Base-by-base conservation (phyloP, 257 asterid species). In the Cruciata laevipes region DNA sequence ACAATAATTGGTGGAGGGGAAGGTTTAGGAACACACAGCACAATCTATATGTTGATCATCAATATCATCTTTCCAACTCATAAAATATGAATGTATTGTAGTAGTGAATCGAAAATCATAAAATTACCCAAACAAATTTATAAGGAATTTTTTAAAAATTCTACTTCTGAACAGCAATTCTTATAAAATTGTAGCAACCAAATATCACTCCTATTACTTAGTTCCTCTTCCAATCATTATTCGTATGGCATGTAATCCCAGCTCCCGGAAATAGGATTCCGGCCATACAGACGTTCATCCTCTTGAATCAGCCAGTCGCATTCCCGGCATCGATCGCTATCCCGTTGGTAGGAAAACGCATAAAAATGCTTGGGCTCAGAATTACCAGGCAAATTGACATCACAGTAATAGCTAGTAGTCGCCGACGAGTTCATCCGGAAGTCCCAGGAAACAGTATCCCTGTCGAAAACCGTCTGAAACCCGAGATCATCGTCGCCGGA, bases 401-500 rank as follows among this genome's bases (percentile, higher is more conserved):
- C 69, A 27, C 69, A 71, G 33, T 49, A 63, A 61, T 52, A 63
- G 3, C 51, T 52, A 21, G 69, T 63, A 33, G 40, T 37, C 37
- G 44, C 64, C 55, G 24, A 31, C 7, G 52, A 0, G 18, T 55
- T 71, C 3, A 56, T 55, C 7, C 40, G 57, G 75, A 63, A 71
- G 11, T 24, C 25, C 63, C 63, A 62, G 2, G 53, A 17, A 30
- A 21, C 25, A 7, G 37, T 33, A 8, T 35, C 37, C 17, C 69
- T 59, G 14, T 62, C 69, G 0, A n/a, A n/a, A 21, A 71, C 10
- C 0, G 21, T 5, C 14, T 25, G 38, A 38, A 18, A 20, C 2
- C 75, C 69, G 25, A 51, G 65, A 71, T 63, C 75, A 24, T 55
- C 31, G 13, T 64, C 70, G 13, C 44, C 11, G 3, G 65, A 64